Conservation (phyloP, 495 filamentous ascomycete genomes). For the Halenospora varia region DNA sequence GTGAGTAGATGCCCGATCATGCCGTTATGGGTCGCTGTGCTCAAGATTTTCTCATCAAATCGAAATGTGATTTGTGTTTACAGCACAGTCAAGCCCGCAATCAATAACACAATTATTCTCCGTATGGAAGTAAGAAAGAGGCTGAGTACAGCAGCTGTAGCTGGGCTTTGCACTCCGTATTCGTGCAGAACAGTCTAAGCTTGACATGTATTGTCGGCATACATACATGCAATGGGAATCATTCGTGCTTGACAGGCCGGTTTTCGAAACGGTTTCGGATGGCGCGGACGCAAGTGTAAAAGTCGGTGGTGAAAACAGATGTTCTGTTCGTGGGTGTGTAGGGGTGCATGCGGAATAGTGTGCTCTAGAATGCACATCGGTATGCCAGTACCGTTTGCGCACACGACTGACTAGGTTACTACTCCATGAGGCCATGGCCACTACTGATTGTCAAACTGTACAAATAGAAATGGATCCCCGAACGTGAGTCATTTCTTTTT, state of each 20-base stretch:
- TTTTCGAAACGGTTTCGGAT: neutral
- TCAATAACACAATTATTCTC: neutral
- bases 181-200: no score
- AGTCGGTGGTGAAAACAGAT: neutral
- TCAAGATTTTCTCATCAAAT: neutral
- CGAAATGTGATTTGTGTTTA: neutral
- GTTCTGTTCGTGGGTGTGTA: neutral
- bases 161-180: no score
- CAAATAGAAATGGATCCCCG: no score
- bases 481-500: no score
- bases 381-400: constrained; percentile 34
- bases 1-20: neutral
- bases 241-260: no score
- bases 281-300: neutral
- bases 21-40: neutral
- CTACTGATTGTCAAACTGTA: no score
- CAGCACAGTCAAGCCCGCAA: neutral
- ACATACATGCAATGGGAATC: no score
- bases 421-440: no score
- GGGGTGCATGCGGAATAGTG: neutral
- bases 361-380: neutral
- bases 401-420: constrained; percentile 47
- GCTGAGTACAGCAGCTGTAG: no score
- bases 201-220: no score
- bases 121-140: neutral